phyloP scores from a whole-genome alignment of 106 monocot genomes.

The Apostasia shenzhenica region DNA sequence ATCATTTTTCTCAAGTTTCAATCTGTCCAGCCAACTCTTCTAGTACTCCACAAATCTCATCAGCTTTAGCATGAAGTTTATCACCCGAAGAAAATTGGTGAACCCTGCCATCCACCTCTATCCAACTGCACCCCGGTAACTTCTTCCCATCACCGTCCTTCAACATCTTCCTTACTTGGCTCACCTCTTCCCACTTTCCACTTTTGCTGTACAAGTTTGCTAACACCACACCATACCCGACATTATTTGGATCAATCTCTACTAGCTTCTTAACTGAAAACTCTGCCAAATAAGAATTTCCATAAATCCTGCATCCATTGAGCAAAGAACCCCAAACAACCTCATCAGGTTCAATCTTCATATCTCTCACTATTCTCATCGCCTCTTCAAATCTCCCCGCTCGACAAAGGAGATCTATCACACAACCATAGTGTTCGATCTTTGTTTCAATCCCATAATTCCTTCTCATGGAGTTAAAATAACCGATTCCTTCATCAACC shows the following conservation, averaged over 20 bases:
- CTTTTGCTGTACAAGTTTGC: constrained; percentile 79
- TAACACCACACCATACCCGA: constrained; percentile 59
- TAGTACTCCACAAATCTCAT: constrained; percentile 46
- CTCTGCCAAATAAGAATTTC: constrained; percentile 51
- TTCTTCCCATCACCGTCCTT: constrained; percentile 62
- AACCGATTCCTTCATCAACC: constrained; percentile 58
- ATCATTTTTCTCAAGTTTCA: constrained; percentile 23
- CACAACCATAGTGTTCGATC: constrained; percentile 87
- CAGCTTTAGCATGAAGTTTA: constrained; percentile 34
- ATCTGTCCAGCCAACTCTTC: constrained; percentile 32
- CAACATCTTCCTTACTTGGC: constrained; percentile 66
- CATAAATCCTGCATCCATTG: constrained; percentile 78
- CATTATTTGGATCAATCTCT: constrained; percentile 59
- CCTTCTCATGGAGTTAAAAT: constrained; percentile 47
- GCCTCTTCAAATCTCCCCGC: constrained; percentile 76
- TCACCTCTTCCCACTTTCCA: constrained; percentile 80
- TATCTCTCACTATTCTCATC: constrained; percentile 52
- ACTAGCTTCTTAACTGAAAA: constrained; percentile 51
- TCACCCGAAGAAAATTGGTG: constrained; percentile 72
- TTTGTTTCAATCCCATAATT: constrained; percentile 40
- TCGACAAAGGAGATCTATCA: constrained; percentile 73
- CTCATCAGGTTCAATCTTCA: constrained; percentile 80
- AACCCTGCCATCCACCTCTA: constrained; percentile 62
- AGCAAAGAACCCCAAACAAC: constrained; percentile 92
- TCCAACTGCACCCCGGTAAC: constrained; percentile 94